Percentiles rank a stretch among this genome's conserved stretches.
Evolutionary conservation across 1,284 basidiomycete genomes (phyloP).

Genomic region (Sanghuangporus weigelae): DNA sequence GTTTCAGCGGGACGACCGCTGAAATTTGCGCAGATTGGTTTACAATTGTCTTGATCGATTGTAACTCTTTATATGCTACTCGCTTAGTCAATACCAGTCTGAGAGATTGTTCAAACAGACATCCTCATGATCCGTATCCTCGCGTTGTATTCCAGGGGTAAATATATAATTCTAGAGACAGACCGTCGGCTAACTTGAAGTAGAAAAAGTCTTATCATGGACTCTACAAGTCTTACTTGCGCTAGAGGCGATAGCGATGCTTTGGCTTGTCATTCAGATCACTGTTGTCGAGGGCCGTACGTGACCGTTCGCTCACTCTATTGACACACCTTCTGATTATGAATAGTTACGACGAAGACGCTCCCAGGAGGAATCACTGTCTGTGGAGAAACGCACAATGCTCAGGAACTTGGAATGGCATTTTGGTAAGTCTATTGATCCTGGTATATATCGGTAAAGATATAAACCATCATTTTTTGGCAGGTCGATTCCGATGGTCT

Average conservation of each 20-base stretch:
- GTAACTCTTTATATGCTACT: not conserved
- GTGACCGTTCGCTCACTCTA: not conserved
- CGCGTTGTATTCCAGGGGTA: no score
- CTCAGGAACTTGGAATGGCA: not conserved
- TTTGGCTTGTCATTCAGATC: not conserved
- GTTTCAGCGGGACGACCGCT: not conserved
- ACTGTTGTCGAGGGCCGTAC: not conserved
- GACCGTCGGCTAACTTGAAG: no score
- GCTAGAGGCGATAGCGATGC: no score
- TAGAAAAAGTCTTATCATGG: no score
- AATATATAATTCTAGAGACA: no score
- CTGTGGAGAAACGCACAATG: not conserved
- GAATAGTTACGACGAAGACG: not conserved
- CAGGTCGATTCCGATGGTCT: not conserved
- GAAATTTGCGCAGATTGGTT: not conserved
- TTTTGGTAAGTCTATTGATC: not conserved
- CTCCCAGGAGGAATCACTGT: not conserved
- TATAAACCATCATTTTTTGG: not conserved
- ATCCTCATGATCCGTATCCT: no score
- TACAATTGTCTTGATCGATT: not conserved
- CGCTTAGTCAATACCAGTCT: not conserved
- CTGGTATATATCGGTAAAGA: not conserved
- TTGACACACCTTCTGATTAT: not conserved
- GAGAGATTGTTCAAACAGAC: not conserved
- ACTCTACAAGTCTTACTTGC: no score